Base-by-base conservation (phyloP, 805 yeast species). In the Myxozyma udenii region DNA sequence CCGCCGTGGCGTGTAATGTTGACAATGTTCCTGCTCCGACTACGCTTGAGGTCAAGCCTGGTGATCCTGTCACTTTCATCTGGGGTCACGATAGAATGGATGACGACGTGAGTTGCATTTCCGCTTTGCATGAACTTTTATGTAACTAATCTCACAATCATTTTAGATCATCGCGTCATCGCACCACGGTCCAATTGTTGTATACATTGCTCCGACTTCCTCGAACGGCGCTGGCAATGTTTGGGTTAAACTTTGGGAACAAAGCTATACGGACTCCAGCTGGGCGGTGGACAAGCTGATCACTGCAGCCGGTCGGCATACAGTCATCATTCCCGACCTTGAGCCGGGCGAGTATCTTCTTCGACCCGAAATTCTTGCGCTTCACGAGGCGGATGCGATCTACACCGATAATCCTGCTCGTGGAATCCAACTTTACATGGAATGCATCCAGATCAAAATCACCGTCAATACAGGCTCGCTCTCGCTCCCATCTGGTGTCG, bases 231-330 rank as follows among this genome's bases (percentile, higher is more conserved):
- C 53, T 36, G 44, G 44, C 14, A 37, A 41, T 26, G 40, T 47
- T 3, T 54, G 51, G 51, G 40, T 52, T 37, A 54, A 54, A 35
- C 47, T 54, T n/a, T 51, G 45, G 38, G 50, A 54, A 48, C 49
- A 36, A 22, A 48, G 50, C 19, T 54, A 51, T 32, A 37, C 32
- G 14, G 23, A 22, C 11, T 25, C 37, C 26, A 21, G 28, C 19
- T 54, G 58, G 58, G 57, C 58, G 18, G 26, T 28, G 5, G 33
- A 46, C 23, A 51, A 39, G 21, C 43, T 54, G 12, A 48, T 54
- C 37, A 38, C 45, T 4, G 48, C 42, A 25, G 33, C 36, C 28
- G 47, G 54, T 14, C 51, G 53, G 9, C 51, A 51, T 40, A 36
- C 53, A 14, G 44, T 51, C 12, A 42, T 49, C 14, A 38, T 54